Percentiles rank a stretch among this genome's conserved stretches.
Evolutionary conservation across 352 stramenopile species (phyloP).

Genomic region (Pythium insidiosum): DNA sequence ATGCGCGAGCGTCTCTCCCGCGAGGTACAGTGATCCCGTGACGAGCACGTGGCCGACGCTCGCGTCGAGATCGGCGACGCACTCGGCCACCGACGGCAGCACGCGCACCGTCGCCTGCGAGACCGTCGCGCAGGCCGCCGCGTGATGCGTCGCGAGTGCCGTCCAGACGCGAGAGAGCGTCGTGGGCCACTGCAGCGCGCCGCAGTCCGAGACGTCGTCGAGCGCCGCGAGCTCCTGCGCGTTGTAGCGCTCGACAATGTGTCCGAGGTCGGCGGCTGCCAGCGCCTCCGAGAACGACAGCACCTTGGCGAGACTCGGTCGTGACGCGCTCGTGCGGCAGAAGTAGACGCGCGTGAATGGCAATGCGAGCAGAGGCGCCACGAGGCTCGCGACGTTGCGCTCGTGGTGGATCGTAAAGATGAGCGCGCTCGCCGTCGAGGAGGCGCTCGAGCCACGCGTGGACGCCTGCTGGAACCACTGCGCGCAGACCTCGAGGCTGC

Average conservation of each 20-base stretch:
- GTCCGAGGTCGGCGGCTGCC: constrained; percentile 18
- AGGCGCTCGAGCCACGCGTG: background rate
- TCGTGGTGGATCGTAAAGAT: constrained; percentile 84
- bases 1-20: constrained; percentile 51
- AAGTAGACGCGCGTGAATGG: constrained; percentile 77
- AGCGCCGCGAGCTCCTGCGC: constrained; percentile 28
- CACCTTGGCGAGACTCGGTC: constrained; percentile 58
- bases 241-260: constrained; percentile 35
- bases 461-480: constrained; percentile 54
- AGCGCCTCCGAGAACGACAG: constrained; percentile 61
- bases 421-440: constrained; percentile 23
- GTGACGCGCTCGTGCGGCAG: constrained; percentile 49
- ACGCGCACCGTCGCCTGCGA: constrained; percentile 18
- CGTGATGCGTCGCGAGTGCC: constrained; percentile 30
- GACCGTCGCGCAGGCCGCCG: constrained; percentile 13
- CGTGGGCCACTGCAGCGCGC: constrained; percentile 44
- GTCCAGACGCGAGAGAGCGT: constrained; percentile 49
- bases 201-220: constrained; percentile 30
- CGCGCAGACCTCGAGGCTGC: constrained; percentile 63
- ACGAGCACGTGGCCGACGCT: constrained; percentile 50
- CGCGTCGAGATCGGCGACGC: constrained; percentile 41
- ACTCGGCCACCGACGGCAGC: constrained; percentile 50
- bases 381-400: constrained; percentile 61
- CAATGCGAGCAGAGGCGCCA: constrained; percentile 47
- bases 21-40: constrained; percentile 69